These are phyloP conservation scores for Diplodia corticola DNA, from an alignment of 2,329 filamentous ascomycete genomes.

Conservation along the genomic window DNA sequence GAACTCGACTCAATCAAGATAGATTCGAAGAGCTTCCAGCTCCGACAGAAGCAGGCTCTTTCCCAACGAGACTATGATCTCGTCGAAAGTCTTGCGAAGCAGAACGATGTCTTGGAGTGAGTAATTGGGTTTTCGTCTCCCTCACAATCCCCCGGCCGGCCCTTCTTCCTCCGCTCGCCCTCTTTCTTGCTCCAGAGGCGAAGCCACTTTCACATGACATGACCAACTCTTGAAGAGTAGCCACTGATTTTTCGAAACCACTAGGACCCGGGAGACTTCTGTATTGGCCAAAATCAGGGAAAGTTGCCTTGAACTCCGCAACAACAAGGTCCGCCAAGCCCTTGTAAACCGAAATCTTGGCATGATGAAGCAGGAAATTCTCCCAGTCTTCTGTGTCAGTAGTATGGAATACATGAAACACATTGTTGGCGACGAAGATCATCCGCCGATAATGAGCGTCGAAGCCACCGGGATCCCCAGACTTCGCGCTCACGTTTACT, in stretches of 20 bases:
- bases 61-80: not conserved
- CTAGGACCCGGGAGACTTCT: not conserved
- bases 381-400: conserved; percentile 28
- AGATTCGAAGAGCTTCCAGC: not conserved
- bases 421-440: conserved; percentile 7
- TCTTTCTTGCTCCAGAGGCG: not conserved
- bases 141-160: too few relatives aligned
- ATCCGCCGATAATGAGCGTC: conserved; percentile 22
- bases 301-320: conserved; percentile 23
- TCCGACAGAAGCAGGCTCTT: not conserved
- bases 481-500: conserved; percentile 25
- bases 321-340: conserved; percentile 22
- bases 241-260: not conserved
- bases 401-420: conserved; percentile 29
- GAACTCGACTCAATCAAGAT: not conserved
- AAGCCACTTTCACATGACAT: too few relatives aligned
- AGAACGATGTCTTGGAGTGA: not conserved
- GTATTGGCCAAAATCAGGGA: not conserved
- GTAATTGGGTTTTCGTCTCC: not conserved
- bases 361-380: conserved; percentile 18
- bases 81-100: not conserved
- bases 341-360: conserved; percentile 21
- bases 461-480: conserved; percentile 28
- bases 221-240: too few relatives aligned
- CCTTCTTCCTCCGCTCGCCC: not conserved